phyloP scores from a whole-genome alignment of 441 rosid species.

The Aleurites moluccanus region DNA sequence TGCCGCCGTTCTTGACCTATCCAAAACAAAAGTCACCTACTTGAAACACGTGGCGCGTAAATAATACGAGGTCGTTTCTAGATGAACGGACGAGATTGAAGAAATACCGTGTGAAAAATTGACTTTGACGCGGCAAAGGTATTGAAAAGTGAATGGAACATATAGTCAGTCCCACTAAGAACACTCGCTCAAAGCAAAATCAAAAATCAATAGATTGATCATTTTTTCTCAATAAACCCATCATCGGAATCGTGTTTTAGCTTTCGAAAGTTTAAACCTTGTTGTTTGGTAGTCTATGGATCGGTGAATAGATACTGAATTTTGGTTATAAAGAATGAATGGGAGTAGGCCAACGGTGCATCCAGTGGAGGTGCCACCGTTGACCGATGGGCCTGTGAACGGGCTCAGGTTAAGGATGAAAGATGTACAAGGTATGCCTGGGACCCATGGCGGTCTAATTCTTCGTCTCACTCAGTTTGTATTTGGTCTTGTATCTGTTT shows the following conservation, averaged over 20 bases:
- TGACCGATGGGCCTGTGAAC: slow-evolving; percentile 46
- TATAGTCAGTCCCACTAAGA: slow-evolving; percentile 6
- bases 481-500: slow-evolving; percentile 55
- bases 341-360: slow-evolving; percentile 74
- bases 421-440: slow-evolving; percentile 84
- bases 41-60: background rate
- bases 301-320: background rate
- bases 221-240: background rate
- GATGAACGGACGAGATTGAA: background rate
- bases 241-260: background rate
- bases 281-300: too few species aligned
- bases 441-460: slow-evolving; percentile 69
- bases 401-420: slow-evolving; percentile 69
- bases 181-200: background rate
- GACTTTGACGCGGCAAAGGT: slow-evolving; percentile 17
- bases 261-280: too few species aligned
- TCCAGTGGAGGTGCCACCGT: slow-evolving; percentile 74
- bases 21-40: background rate
- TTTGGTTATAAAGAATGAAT: slow-evolving; percentile 32
- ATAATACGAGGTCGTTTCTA: background rate
- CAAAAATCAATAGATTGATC: background rate
- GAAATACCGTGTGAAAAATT: background rate
- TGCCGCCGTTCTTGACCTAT: background rate
- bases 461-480: slow-evolving; percentile 64
- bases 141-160: background rate